Evolutionary conservation across 1,139 yeast genomes (phyloP), one percentile per base, ranked within the genome.

Genomic region (Debaryomycetaceae sp.): DNA sequence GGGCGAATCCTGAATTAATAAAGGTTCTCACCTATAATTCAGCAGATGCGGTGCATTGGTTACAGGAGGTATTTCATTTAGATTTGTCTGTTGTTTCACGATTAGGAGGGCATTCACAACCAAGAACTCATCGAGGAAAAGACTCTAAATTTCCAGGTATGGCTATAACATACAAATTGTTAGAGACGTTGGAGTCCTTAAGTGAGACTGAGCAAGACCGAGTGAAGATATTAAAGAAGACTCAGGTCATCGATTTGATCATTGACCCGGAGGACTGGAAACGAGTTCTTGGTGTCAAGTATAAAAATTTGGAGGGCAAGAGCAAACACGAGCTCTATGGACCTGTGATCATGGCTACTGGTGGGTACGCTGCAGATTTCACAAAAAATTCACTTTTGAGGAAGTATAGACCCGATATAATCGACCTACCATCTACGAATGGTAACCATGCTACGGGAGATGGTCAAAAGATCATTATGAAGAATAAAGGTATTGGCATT

Each of bases 381-480:
- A 75, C 80, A 38, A 74, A 74, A 49, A 68, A 74, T 49, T 75
- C 80, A 17, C 66, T 80, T 45, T 66, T 80, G 47, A 63, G 72
- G 45, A 72, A 78, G 57, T 77, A 77, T 55, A 75, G 87, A 22
- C 90, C 91, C 0, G 85, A 84, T 45, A 69, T 84, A 40, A 68
- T 72, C 37, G 72, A 75, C 41, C 68, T 84, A 38, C 87, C 93
- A 23, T 81, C 91, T 0, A 85, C 95, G 1, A 85, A 86, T 58
- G 88, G 90, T 13, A 71, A 69, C 34, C 87, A 83, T 54, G 87
- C 95, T 3, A 78, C 89, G 4, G 93, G 93, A 14, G 93, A 86
- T 59, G 90, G 91, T 1, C 87, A 83, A 51, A 72, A 76, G 45
- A 70, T 87, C 45, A 68, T 84, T 49, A 72, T 78, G 61, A 75